These are phyloP conservation scores for Aurifilum marmelostoma DNA, from an alignment of 2,329 filamentous ascomycete species.

Conservation along the genomic window DNA sequence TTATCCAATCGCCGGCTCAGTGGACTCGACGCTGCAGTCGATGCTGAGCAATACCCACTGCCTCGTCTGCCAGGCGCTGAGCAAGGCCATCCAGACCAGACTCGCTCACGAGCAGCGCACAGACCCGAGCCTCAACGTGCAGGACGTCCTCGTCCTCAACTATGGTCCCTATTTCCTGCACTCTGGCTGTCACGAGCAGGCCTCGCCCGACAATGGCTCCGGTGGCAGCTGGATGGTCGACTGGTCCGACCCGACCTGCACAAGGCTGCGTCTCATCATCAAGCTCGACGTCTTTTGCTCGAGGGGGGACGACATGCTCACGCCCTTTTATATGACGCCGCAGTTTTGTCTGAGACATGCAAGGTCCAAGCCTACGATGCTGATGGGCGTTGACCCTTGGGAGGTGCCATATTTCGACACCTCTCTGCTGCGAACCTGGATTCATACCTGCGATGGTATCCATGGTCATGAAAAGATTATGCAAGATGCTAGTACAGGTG, in stretches of 20 bases:
- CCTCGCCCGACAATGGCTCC: not conserved
- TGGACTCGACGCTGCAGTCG: constrained; percentile 11
- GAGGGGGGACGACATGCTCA: constrained; percentile 1
- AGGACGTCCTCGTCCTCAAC: constrained; percentile 12
- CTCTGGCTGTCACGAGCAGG: constrained; percentile 6
- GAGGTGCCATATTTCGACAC: constrained; percentile 12
- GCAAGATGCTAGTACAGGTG: not conserved
- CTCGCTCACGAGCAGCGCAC: constrained; percentile 12
- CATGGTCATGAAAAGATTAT: constrained; percentile 1
- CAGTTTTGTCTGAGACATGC: constrained; percentile 6
- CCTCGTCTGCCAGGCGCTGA: constrained; percentile 10
- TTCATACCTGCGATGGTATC: constrained; percentile 12
- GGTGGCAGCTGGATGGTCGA: constrained; percentile 14
- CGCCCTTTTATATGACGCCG: constrained; percentile 6
- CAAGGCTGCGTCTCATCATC: constrained; percentile 7
- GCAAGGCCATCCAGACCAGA: constrained; percentile 3
- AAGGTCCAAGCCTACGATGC: not conserved
- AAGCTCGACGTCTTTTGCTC: constrained; percentile 12
- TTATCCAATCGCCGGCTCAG: constrained; percentile 14
- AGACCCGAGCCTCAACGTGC: not conserved
- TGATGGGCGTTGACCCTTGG: constrained; percentile 10
- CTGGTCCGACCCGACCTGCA: constrained; percentile 13
- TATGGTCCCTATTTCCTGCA: constrained; percentile 9
- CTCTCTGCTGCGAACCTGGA: constrained; percentile 3
- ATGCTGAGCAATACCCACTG: constrained; percentile 7